Base-by-base conservation (phyloP, 2,329 filamentous ascomycete species). In the Diplodia mutila region DNA sequence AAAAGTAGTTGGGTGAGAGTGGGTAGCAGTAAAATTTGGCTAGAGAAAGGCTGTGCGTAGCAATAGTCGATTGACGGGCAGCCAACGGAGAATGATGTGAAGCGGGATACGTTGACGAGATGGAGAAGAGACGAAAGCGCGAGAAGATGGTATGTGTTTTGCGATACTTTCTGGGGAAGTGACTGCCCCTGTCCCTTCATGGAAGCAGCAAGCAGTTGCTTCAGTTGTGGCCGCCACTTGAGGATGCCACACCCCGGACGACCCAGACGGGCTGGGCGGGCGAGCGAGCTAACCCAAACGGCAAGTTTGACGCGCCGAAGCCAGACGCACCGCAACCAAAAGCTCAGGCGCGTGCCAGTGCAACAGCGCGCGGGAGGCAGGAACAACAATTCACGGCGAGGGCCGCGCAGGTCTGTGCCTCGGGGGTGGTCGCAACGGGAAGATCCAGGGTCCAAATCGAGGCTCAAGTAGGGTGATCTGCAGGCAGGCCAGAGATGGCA, bases 391-490 rank as follows among this genome's bases (percentile, higher is more conserved):
- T 8, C 29, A 32, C 9, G 29, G 29, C 29, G 29, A 37, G 34
- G 32, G 53, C 53, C 32, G 23, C 23, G 57, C 39, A 34, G 42
- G 42, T 25, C 46, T 63, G 59, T 63, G 42, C 42, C 59, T 25
- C 18, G 34, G 42, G 27, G n/a, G 27, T 37, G 14, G 59, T 14
- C 46, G 29, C 23, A 34, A n/a, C 29, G 46, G 27, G 59, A 51
- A 63, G 46, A 51, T 63, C 59, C 59, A 63, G 59, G 57, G 46
- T 51, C 42, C 59, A 37, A 27, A 21, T 16, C 49, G 59, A 63
- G 59, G 59, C 46, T 39, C 59, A 63, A 37, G 27, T 51, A 23
- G 59, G 59, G n/a, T n/a, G 59, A 63, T 63, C 59, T 34, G 59
- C 59, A 29, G 42, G 27, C 39, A 49, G 57, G 57, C 25, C 39